These are phyloP conservation scores for Piloderma croceum DNA, from an alignment of 768 basidiomycete genomes.

Conservation along the genomic window DNA sequence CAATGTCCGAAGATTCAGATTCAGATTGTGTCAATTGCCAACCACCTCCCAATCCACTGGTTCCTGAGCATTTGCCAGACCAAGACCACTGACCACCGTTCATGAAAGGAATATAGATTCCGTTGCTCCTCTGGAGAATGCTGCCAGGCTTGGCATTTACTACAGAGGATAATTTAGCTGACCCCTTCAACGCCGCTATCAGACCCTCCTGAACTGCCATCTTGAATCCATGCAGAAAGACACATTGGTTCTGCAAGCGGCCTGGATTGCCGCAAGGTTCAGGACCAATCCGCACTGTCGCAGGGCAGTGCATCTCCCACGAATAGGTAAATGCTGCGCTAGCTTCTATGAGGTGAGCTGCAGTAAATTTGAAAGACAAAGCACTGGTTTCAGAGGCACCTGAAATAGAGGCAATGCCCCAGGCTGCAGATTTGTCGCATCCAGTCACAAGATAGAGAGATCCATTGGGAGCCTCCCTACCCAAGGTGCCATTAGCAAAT, in stretches of 20 bases:
- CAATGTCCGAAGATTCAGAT: no score
- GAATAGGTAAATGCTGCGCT: slow-evolving; percentile 6
- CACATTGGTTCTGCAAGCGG: slow-evolving; percentile 8
- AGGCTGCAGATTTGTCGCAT: no score
- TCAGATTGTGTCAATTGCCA: no score
- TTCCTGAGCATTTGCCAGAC: no score
- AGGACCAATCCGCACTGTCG: slow-evolving; percentile 1
- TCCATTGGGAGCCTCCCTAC: slow-evolving; percentile 9
- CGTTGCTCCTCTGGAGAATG: no score
- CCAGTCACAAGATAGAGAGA: slow-evolving; percentile 8
- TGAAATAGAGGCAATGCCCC: slow-evolving; percentile 6
- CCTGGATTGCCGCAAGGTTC: slow-evolving; percentile 2
- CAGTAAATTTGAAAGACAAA: slow-evolving; percentile 7
- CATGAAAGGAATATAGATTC: no score
- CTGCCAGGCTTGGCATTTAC: slow-evolving; percentile 2
- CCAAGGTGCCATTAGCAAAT: slow-evolving; percentile 4
- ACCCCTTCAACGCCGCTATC: neutral
- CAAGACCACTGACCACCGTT: no score
- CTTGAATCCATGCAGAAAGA: slow-evolving; percentile 13
- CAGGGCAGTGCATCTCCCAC: slow-evolving; percentile 8
- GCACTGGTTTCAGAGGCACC: neutral
- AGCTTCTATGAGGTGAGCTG: neutral
- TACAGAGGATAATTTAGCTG: neutral
- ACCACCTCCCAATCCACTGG: no score
- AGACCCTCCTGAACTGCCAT: slow-evolving; percentile 3